Base-by-base conservation (phyloP, 192 early-diverging fungal species). In the Backusella macrospora region DNA sequence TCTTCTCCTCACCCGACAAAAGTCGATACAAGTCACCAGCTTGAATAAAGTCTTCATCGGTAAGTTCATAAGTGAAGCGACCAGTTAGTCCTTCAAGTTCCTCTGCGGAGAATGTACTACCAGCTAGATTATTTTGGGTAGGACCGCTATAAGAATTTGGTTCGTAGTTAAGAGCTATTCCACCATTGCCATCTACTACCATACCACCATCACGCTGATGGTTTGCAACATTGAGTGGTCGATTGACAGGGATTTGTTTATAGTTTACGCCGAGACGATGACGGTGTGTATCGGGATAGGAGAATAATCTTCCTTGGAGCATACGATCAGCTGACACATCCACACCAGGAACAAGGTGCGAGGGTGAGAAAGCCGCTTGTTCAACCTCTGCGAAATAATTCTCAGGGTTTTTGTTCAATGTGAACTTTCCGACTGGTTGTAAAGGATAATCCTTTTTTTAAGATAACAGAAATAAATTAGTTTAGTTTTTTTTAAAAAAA, bases 351-450 rank as follows among this genome's bases (percentile, higher is more conserved):
- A 94, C 87, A 83, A 94, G 80, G 78, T 92, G 86, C 29, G 91
- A 88, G 6, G 92, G 92, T 65, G 84, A 88, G 84, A 96, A 94
- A 3, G 92, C 93, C 5, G 85, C 83, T 79, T 96, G 94, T 82
- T 96, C 94, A 48, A 88, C 87, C 77, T 96, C 92, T 69, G 92
- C 88, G 83, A 93, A 93, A 84, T 92, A 94, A 81, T 96, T 93
- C 72, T 90, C 88, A 0, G 91, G 91, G 84, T 93, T 93, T 73
- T 88, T 86, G 85, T 96, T 86, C 79, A 96, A 81, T 16, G 88
- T 86, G 82, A 96, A 82, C 55, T 86, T 90, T 45, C 93, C 94
- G n/a, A 94, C 87, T 72, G 89, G 87, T 14, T 89, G 86, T 65
- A 95, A 83, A 21, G 92, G 91, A 73, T 89, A 90, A 65, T 93